Conservation (phyloP, 2,329 filamentous ascomycete species). For the Hymenoscyphus linearis region DNA sequence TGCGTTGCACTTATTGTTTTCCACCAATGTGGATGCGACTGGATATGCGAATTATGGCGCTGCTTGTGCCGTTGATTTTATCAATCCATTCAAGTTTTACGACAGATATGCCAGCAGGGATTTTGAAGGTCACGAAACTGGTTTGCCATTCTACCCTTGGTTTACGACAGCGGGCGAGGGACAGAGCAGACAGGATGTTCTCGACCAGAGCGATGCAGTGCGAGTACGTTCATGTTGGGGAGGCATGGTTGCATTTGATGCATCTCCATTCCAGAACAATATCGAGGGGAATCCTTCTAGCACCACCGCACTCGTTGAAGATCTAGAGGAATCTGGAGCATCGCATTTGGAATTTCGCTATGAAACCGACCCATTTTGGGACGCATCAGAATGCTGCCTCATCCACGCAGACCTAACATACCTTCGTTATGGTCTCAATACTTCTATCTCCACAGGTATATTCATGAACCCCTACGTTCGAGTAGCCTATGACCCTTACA, state of each 20-base stretch:
- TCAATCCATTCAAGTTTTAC: slow-evolving; percentile 61
- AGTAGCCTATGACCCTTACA: slow-evolving; percentile 49
- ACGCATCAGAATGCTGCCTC: slow-evolving; percentile 58
- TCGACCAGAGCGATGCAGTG: slow-evolving; percentile 55
- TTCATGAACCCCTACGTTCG: slow-evolving; percentile 70
- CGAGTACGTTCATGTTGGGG: slow-evolving; percentile 68
- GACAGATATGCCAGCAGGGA: slow-evolving; percentile 69
- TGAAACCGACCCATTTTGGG: slow-evolving; percentile 51
- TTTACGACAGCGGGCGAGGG: slow-evolving; percentile 49
- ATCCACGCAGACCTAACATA: slow-evolving; percentile 39
- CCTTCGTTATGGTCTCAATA: slow-evolving; percentile 4
- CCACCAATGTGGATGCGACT: slow-evolving; percentile 42
- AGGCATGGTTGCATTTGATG: slow-evolving; percentile 64
- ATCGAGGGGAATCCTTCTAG: not conserved
- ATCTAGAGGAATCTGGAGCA: slow-evolving; percentile 12
- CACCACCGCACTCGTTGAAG: not conserved
- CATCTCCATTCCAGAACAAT: slow-evolving; percentile 46
- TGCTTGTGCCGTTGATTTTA: slow-evolving; percentile 65
- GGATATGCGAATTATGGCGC: slow-evolving; percentile 53
- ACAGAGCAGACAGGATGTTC: slow-evolving; percentile 52
- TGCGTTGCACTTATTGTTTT: slow-evolving; percentile 53
- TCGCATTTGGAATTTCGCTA: slow-evolving; percentile 49
- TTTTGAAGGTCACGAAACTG: slow-evolving; percentile 52
- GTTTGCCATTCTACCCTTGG: slow-evolving; percentile 61
- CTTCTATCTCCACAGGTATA: slow-evolving; percentile 44